A percentile compares a stretch with the other conserved stretches of the same genome.
Conservation (phyloP, 495 filamentous ascomycete species). For the Lasiosphaeria ovina region DNA sequence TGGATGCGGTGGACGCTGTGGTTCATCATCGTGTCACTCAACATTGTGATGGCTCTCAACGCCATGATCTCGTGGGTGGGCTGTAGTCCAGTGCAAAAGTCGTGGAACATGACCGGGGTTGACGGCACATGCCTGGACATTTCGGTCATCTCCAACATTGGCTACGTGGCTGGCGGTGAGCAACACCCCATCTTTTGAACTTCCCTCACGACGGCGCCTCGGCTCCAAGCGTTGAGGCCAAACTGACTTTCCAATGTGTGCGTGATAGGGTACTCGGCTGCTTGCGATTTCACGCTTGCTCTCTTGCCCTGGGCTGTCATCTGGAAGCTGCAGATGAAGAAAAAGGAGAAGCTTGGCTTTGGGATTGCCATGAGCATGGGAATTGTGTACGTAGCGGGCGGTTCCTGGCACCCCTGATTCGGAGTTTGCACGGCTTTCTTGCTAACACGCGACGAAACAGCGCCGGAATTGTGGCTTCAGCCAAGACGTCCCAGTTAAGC, state of each 20-base stretch:
- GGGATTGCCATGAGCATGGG: slow-evolving; percentile 38
- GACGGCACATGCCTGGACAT: slow-evolving; percentile 28
- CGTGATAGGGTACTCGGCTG: slow-evolving; percentile 25
- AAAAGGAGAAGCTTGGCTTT: slow-evolving; percentile 32
- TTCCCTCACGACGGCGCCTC: too few relatives aligned
- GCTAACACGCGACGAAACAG: slow-evolving; percentile 7
- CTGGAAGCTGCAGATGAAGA: slow-evolving; percentile 30
- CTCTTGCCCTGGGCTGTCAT: slow-evolving; percentile 31
- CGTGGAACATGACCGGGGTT: slow-evolving; percentile 24
- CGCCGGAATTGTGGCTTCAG: slow-evolving; percentile 19
- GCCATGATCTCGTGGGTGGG: slow-evolving; percentile 36
- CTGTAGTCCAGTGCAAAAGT: slow-evolving; percentile 33
- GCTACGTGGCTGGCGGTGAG: slow-evolving; percentile 4
- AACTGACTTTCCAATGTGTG: too few relatives aligned
- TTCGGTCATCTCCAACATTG: not conserved
- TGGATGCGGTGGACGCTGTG: slow-evolving; percentile 16
- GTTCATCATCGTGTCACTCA: slow-evolving; percentile 35
- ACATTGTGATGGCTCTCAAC: slow-evolving; percentile 32
- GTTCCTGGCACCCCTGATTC: not conserved
- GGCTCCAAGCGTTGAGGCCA: too few relatives aligned
- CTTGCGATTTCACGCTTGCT: slow-evolving; percentile 30
- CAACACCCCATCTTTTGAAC: too few relatives aligned
- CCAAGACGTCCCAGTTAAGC: not conserved
- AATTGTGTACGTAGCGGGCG: slow-evolving; percentile 6
- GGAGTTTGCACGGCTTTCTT: not conserved